phyloP scores from a whole-genome alignment of 306 rosid genomes.

The Lathyrus tuberosus region DNA sequence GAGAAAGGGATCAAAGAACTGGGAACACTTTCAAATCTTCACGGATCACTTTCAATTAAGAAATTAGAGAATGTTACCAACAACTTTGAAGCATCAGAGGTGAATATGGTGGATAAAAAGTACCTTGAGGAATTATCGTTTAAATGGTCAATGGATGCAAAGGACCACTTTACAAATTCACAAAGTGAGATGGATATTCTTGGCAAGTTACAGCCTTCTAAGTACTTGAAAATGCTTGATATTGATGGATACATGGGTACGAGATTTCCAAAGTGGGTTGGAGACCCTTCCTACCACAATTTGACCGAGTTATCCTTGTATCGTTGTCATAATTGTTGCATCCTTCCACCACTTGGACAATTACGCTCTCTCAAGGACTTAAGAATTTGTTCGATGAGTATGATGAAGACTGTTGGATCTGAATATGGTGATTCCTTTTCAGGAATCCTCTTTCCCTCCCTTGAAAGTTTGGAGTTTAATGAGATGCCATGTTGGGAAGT shows the following conservation, averaged over 20 bases:
- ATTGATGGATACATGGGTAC: neutral
- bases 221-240: neutral
- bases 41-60: neutral
- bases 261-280: neutral
- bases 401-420: neutral
- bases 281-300: neutral
- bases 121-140: neutral
- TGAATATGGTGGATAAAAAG: neutral
- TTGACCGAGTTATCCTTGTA: neutral
- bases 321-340: neutral
- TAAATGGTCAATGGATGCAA: neutral
- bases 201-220: neutral
- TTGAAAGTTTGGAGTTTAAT: neutral
- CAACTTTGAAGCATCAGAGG: neutral
- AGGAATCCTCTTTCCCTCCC: neutral
- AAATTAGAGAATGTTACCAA: constrained; percentile 12
- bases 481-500: neutral
- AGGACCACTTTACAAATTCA: neutral
- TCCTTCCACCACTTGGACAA: constrained; percentile 11
- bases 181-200: constrained; percentile 14
- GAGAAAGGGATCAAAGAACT: neutral
- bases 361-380: neutral
- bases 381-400: accelerated
- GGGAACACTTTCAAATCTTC: constrained; percentile 17
- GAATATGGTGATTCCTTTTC: neutral